Base-by-base conservation (phyloP, 495 filamentous ascomycete species). In the Gamarada debralockiae region DNA sequence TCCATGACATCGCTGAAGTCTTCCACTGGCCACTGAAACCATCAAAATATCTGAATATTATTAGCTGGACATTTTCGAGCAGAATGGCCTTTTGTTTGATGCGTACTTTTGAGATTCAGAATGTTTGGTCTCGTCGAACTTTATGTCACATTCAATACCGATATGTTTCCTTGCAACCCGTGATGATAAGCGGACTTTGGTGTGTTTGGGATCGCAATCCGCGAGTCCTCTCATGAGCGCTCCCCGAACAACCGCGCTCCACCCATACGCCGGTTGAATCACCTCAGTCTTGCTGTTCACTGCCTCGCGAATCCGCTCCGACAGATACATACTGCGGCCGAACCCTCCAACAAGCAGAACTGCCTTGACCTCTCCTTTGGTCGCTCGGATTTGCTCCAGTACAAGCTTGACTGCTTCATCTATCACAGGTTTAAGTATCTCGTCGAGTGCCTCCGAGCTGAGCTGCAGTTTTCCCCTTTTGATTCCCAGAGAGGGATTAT, bases 291-390 rank as follows among this genome's bases (percentile, higher is more conserved):
- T 48, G 8, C 48, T 29, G 23, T 39, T 44, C 18, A 71, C 61
- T 15, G 72, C 65, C 14, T 67, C 63, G 5, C 63, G 68, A 44
- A 89, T 63, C 0, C 78, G 70, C 56, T 75, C 74, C 53, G 77
- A 80, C 44, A 89, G 73, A 62, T 86, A 88, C 55, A 77, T 79
- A 18, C 77, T 84, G 33, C 78, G 73, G n/a, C 85, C 85, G 52
- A 88, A 85, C 0, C 86, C 86, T 3, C 85, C 85, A 14, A 89
- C 86, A 0, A 89, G 73, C n/a, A 88, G 68, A 27, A 89, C 81
- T 2, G 80, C 76, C 56, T 75, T 65, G 10, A 70, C 67, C 1
- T 67, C 70, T 36, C 61, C 50, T 18, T 71, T 63, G 33, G 78
- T 73, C 8, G 64, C 63, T 0, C 63, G 48, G 6, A 83, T 76